Base-by-base conservation (phyloP, 768 basidiomycete species). In the Mycena olivaceomarginata region DNA sequence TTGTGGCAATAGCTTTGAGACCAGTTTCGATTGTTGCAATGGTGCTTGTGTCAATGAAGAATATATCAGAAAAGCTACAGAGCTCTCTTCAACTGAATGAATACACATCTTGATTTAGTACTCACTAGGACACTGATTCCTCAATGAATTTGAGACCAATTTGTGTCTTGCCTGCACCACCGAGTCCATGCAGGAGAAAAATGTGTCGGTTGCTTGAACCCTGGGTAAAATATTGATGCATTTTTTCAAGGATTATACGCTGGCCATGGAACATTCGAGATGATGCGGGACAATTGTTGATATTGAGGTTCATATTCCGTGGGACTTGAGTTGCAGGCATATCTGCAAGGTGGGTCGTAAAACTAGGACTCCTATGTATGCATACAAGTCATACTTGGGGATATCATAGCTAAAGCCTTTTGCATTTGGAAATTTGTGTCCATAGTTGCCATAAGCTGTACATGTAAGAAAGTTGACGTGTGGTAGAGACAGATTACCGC, bases 141-240 rank as follows among this genome's bases (percentile, higher is more conserved):
- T 43, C 10, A 37, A 77, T 68, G 22, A 77, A 77, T 40, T 64
- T 72, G 0, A 72, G 59, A 13, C 40, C 66, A 67, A 59, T 66
- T 48, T 77, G 76, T 13, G 71, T 77, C 39, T 77, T 77, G 5
- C 76, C 76, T 16, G 67, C 59, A 22, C 76, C 76, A 31, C 31
- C 31, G 31, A 31, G 31, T 31, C 31, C 31, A 31, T 31, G 31
- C 31, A 31, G 31, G 13, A 70, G 70, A 37, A 60, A 43, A 46
- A 67, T 53, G 10, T 59, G 15, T 40, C 67, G 64, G 6, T 57
- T 16, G 8, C 63, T 8, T 2, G 9, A 4, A 1, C 39, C 31
- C 31, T 22, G 63, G 11, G 22, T 39, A 51, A 72, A 72, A 18
- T 39, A 65, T 11, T 65, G 5, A n/a, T 72, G 46, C 62, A 72